Percentiles rank a stretch among this genome's conserved stretches.
Evolutionary conservation across 305 asterid species (phyloP).

Genomic region (Fraxinus nigra): DNA sequence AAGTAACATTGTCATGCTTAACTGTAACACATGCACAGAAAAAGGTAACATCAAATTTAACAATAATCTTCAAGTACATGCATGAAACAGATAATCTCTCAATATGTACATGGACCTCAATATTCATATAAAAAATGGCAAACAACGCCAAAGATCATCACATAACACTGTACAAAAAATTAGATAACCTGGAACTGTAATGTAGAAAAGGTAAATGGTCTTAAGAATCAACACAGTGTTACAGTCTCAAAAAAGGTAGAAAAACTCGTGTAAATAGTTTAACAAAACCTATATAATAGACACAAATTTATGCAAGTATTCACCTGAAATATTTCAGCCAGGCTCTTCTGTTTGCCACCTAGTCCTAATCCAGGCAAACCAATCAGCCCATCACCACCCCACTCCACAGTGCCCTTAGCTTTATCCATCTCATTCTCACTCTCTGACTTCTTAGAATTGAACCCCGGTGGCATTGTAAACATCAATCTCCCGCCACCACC

Average conservation of each 20-base stretch:
- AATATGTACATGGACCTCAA: background rate
- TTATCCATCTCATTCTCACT: conserved; percentile 45
- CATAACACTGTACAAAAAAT: background rate
- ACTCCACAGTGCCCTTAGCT: conserved; percentile 30
- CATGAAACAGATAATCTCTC: background rate
- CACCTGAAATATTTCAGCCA: conserved; percentile 91
- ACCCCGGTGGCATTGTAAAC: conserved; percentile 76
- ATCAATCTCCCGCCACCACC: background rate
- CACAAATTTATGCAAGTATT: conserved; percentile 15
- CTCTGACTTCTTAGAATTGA: conserved; percentile 67
- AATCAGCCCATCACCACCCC: conserved; percentile 46
- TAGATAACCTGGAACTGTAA: background rate
- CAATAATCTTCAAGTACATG: background rate
- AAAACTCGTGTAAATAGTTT: background rate
- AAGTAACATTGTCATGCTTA: background rate
- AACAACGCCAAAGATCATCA: background rate
- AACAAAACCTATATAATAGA: background rate
- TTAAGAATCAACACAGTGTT: background rate
- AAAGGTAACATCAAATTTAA: background rate
- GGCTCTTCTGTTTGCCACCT: conserved; percentile 75
- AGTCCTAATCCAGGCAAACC: conserved; percentile 39
- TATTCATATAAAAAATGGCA: conserved; percentile 4
- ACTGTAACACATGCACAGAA: background rate
- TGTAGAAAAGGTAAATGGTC: background rate
- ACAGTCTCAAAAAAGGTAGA: background rate